Percentiles rank a stretch among this genome's conserved stretches.
phyloP scores from a whole-genome alignment of 2,329 filamentous ascomycete genomes.

The Xylariaceae sp. region DNA sequence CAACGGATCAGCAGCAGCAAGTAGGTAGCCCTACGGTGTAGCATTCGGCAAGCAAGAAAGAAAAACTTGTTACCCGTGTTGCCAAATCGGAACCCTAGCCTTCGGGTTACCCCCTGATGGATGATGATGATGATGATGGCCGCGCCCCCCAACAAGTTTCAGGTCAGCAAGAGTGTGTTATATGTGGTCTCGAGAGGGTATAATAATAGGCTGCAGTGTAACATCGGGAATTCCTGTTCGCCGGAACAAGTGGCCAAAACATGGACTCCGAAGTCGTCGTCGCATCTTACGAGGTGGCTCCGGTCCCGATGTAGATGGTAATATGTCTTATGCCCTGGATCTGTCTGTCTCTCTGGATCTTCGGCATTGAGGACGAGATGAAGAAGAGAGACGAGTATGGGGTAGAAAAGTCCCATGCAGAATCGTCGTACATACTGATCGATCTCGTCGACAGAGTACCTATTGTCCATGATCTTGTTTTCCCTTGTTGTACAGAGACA shows the following conservation, averaged over 20 bases:
- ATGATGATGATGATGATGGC: background rate
- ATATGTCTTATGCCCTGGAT: background rate
- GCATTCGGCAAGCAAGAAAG: background rate
- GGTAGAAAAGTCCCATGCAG: conserved; percentile 18
- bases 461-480: too few species aligned
- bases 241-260: conserved; percentile 3
- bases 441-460: background rate
- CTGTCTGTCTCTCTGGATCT: background rate
- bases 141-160: conserved; percentile 8
- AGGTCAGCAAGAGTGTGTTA: conserved; percentile 1
- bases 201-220: conserved; percentile 11
- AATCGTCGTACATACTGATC: background rate
- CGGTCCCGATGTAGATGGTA: background rate
- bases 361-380: background rate
- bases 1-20: background rate
- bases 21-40: background rate
- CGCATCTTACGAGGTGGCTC: background rate
- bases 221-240: conserved; percentile 16
- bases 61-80: background rate
- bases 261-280: background rate
- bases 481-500: background rate
- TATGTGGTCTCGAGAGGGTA: conserved; percentile 2
- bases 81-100: background rate
- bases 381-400: conserved; percentile 6
- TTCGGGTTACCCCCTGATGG: background rate